Evolutionary conservation across 257 asterid species (phyloP), one percentile per base, ranked within the genome.

Genomic region (Petrea volubilis): DNA sequence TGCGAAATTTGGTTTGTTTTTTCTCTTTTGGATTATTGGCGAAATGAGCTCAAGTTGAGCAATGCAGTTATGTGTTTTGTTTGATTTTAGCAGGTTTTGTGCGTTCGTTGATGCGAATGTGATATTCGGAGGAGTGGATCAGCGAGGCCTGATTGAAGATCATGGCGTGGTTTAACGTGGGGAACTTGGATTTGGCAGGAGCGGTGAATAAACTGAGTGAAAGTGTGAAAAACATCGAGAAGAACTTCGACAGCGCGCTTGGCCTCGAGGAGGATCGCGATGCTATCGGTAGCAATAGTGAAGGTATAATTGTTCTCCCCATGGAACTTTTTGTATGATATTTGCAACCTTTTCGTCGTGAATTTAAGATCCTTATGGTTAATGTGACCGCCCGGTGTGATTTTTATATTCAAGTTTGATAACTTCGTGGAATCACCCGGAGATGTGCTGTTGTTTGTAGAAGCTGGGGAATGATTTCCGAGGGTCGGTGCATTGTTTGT

Each of bases 131-230:
- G 65, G 47, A 53, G 24, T 65, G 76, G 83, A 84, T 81, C 83
- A 66, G 65, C n/a, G 67, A 73, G 58, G 78, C 64, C 49, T 50
- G 80, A 69, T 75, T 34, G 78, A 44, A 62, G 60, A 53, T 50
- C n/a, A 92, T 92, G 98, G 91, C 97, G 76, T 95, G 99, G 99
- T 95, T 95, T 73, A 79, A 96, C 70, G 89, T 88, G 82, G 96
- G 95, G 68, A 84, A 82, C 79, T 95, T 95, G 41, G 99, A 95
- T 92, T 85, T 95, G 11, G 86, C 99, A 0, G 99, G 90, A 67
- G 98, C 98, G 40, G 96, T 95, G 74, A 95, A 88, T 79, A 95
- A 95, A 77, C 84, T 95, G 67, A 90, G 97, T 78, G 99, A 95
- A 83, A 87, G 99, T 80, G 99, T 92, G 60, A 95, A 95, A 74